These are phyloP conservation scores for Lupinus albus DNA, from an alignment of 306 rosid species.

Conservation along the genomic window DNA sequence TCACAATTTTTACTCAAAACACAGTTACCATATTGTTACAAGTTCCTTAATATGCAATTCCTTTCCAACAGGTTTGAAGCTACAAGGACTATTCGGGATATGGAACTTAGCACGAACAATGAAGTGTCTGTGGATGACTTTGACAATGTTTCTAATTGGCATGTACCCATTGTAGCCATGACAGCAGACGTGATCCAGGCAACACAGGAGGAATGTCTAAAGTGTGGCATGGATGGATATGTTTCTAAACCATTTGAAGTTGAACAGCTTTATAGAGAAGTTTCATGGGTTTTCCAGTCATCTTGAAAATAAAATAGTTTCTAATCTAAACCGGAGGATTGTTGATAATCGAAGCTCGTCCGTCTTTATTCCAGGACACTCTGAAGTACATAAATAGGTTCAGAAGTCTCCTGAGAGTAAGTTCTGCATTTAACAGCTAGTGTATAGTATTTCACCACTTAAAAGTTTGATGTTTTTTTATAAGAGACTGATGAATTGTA, in stretches of 20 bases:
- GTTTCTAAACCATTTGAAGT: constrained; percentile 83
- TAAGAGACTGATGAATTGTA: background rate
- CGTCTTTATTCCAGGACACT: constrained; percentile 35
- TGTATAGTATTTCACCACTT: background rate
- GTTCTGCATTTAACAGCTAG: constrained; percentile 31
- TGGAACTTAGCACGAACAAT: constrained; percentile 48
- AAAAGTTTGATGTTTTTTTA: background rate
- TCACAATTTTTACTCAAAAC: background rate
- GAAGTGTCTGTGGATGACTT: constrained; percentile 42
- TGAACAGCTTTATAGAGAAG: constrained; percentile 74
- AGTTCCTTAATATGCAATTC: background rate
- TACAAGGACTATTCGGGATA: constrained; percentile 56
- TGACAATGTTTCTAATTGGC: constrained; percentile 49
- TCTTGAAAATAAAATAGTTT: constrained; percentile 41
- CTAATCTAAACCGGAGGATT: constrained; percentile 26
- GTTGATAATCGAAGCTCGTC: constrained; percentile 16
- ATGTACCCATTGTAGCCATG: constrained; percentile 75
- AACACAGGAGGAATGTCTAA: constrained; percentile 62
- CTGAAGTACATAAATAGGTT: constrained; percentile 34
- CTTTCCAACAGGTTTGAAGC: constrained; percentile 61
- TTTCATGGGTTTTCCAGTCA: constrained; percentile 53
- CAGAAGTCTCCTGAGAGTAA: constrained; percentile 49
- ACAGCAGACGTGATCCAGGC: constrained; percentile 85
- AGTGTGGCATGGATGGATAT: constrained; percentile 73
- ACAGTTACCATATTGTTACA: background rate